Percentiles rank a stretch among this genome's conserved stretches.
Conservation (phyloP, 2,329 filamentous ascomycete species). For the Diaporthe citriasiana region DNA sequence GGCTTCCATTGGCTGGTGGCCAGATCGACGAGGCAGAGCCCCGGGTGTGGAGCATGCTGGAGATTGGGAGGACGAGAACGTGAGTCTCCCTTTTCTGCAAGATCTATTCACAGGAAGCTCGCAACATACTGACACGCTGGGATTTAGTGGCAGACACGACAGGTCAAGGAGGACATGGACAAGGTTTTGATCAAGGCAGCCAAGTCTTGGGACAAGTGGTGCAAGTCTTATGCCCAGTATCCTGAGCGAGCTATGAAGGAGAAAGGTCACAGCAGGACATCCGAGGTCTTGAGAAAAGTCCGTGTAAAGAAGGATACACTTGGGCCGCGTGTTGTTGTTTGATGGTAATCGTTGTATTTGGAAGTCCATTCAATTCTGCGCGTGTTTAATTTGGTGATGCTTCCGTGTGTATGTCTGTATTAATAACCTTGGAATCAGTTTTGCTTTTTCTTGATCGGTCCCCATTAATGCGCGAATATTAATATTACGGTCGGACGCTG, state of each 20-base stretch:
- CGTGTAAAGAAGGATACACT: conserved; percentile 22
- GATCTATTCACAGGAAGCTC: neutral
- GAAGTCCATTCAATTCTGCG: neutral
- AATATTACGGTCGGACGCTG: too few relatives aligned
- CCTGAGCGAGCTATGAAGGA: conserved; percentile 31
- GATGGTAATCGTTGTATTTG: neutral
- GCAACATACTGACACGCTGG: neutral
- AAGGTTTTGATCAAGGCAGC: conserved; percentile 34
- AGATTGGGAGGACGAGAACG: conserved; percentile 37
- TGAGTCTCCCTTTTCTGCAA: neutral
- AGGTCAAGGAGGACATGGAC: conserved; percentile 37
- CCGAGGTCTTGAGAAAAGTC: conserved; percentile 13
- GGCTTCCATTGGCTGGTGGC: conserved; percentile 30
- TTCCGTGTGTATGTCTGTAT: neutral
- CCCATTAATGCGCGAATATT: too few relatives aligned
- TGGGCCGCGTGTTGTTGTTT: conserved; percentile 1
- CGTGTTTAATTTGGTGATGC: neutral
- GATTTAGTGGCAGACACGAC: conserved; percentile 35
- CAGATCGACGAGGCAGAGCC: conserved; percentile 21
- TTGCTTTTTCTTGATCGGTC: too few relatives aligned
- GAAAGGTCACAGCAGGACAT: conserved; percentile 31
- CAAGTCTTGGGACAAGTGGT: conserved; percentile 33
- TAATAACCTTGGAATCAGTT: neutral
- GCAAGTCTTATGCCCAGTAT: conserved; percentile 23
- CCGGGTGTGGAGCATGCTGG: conserved; percentile 10